A percentile compares a stretch with the other conserved stretches of the same genome.
phyloP scores from a whole-genome alignment of 1,284 basidiomycete genomes.

The Heterobasidion annosum region DNA sequence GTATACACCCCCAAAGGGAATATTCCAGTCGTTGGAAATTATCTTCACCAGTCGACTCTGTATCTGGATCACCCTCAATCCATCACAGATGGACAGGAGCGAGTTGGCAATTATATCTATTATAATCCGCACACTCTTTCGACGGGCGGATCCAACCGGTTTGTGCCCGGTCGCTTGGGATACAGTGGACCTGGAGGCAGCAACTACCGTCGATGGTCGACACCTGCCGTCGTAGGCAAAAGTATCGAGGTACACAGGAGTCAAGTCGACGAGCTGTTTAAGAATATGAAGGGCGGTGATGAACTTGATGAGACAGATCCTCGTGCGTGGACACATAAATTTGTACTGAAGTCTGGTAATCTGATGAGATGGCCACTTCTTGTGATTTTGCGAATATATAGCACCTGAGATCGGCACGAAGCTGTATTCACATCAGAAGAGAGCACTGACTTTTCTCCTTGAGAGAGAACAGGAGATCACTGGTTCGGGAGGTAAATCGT shows the following conservation, averaged over 20 bases:
- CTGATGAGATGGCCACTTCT: not conserved
- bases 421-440: constrained; percentile 97
- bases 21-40: constrained; percentile 71
- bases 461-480: constrained; percentile 78
- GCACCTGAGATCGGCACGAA: constrained; percentile 80
- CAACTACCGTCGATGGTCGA: constrained; percentile 44
- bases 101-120: constrained; percentile 61
- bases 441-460: constrained; percentile 93
- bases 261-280: constrained; percentile 93
- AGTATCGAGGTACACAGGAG: constrained; percentile 87
- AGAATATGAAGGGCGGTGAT: constrained; percentile 78
- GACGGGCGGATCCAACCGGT: constrained; percentile 52
- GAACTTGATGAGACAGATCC: constrained; percentile 83
- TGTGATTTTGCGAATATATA: constrained; percentile 18
- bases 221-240: constrained; percentile 56
- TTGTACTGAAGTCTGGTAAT: not conserved
- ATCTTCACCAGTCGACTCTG: constrained; percentile 59
- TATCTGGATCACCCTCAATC: constrained; percentile 74
- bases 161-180: constrained; percentile 27
- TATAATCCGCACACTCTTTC: constrained; percentile 85
- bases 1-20: constrained; percentile 92
- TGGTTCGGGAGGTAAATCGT: constrained; percentile 43
- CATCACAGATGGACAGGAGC: constrained; percentile 14
- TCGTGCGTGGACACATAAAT: constrained; percentile 34
- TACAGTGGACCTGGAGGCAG: constrained; percentile 31